A percentile compares a stretch with the other conserved stretches of the same genome.
These are phyloP conservation scores for Puccinia coronata DNA, from an alignment of 1,284 basidiomycete species.

Conservation along the genomic window DNA sequence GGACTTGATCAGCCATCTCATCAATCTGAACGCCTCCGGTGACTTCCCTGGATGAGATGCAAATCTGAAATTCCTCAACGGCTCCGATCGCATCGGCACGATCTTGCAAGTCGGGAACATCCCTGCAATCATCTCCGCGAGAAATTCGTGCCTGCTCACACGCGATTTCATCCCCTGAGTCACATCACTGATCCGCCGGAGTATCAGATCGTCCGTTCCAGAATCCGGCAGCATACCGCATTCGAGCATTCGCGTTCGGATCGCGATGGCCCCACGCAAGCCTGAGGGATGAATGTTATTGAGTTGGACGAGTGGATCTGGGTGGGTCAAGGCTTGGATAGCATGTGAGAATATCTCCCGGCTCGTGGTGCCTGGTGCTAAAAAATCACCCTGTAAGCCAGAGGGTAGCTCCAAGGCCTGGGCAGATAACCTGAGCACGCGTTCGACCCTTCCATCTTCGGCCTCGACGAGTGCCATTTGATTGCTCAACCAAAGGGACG, in stretches of 20 bases:
- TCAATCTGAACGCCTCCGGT: conserved; percentile 44
- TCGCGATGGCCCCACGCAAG: conserved; percentile 24
- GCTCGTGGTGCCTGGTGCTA: neutral
- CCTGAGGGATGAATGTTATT: neutral
- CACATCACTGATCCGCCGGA: conserved; percentile 10
- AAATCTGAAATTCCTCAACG: conserved; percentile 15
- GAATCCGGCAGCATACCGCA: conserved; percentile 20
- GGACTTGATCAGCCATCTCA: conserved; percentile 38
- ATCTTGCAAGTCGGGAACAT: conserved; percentile 45
- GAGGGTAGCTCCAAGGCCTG: conserved; percentile 2
- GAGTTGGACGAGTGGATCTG: neutral
- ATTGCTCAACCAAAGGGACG: conserved; percentile 24
- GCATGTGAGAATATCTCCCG: conserved; percentile 31
- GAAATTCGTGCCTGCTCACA: conserved; percentile 19
- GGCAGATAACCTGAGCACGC: conserved; percentile 18
- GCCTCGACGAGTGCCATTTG: conserved; percentile 39
- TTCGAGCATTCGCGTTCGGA: conserved; percentile 31
- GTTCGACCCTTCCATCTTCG: conserved; percentile 39
- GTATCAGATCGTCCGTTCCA: conserved; percentile 40
- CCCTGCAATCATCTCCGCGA: neutral
- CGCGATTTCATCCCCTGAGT: conserved; percentile 28
- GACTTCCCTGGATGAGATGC: conserved; percentile 48
- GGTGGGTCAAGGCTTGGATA: conserved; percentile 29
- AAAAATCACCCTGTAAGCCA: neutral
- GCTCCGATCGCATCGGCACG: conserved; percentile 26